These are phyloP conservation scores for Datisca glomerata DNA, from an alignment of 306 rosid genomes.

Conservation along the genomic window DNA sequence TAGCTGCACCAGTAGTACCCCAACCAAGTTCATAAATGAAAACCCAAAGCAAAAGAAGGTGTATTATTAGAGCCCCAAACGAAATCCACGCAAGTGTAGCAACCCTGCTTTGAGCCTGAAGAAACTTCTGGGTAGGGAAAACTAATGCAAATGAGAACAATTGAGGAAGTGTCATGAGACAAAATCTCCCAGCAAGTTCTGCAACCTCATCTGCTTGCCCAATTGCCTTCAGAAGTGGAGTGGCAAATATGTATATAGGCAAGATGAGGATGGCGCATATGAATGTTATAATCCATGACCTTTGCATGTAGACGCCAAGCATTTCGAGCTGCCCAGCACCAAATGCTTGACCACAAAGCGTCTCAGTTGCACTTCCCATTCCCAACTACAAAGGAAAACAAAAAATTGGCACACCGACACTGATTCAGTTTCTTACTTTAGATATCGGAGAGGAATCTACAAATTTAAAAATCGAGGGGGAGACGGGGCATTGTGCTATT, in stretches of 20 bases:
- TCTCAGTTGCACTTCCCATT: conserved; percentile 92
- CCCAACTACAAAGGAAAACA: conserved; percentile 40
- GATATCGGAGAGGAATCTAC: too few relatives aligned
- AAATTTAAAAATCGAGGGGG: too few relatives aligned
- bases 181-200: not conserved
- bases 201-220: conserved; percentile 27
- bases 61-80: conserved; percentile 24
- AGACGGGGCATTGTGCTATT: too few relatives aligned
- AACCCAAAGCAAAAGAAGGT: not conserved
- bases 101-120: conserved; percentile 43
- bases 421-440: too few relatives aligned
- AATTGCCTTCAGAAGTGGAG: conserved; percentile 26
- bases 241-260: conserved; percentile 48
- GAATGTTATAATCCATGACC: conserved; percentile 63
- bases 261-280: conserved; percentile 20
- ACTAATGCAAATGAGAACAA: not conserved
- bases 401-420: too few relatives aligned
- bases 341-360: conserved; percentile 80
- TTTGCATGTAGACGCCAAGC: conserved; percentile 82
- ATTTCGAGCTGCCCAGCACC: conserved; percentile 66
- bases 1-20: conserved; percentile 33
- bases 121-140: not conserved
- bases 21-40: not conserved
- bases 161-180: not conserved
- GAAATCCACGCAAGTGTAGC: conserved; percentile 65